These are phyloP conservation scores for Glarea lozoyensis DNA, from an alignment of 495 filamentous ascomycete species.

Conservation along the genomic window DNA sequence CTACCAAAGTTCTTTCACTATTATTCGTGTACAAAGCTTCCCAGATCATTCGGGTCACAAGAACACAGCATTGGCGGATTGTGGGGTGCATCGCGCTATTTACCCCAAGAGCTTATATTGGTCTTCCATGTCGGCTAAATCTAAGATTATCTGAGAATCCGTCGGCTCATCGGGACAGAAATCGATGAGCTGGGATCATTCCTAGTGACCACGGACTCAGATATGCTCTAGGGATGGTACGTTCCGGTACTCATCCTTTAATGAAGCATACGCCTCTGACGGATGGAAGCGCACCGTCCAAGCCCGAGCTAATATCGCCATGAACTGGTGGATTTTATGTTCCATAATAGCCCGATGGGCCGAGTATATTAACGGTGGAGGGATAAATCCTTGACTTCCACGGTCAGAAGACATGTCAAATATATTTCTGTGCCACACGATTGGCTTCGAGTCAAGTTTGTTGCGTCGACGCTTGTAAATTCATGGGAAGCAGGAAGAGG, in stretches of 20 bases:
- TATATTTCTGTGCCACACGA: not conserved
- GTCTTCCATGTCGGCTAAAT: slow-evolving; percentile 2
- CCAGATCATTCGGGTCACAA: too few relatives aligned
- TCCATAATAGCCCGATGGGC: not conserved
- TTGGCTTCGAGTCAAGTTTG: not conserved
- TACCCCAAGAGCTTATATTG: not conserved
- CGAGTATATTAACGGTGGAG: slow-evolving; percentile 3
- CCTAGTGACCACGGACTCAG: not conserved
- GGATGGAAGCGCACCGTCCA: slow-evolving; percentile 1
- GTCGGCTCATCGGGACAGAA: slow-evolving; percentile 2
- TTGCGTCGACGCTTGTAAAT: not conserved
- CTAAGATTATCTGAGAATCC: not conserved
- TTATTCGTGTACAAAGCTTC: too few relatives aligned
- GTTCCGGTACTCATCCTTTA: slow-evolving; percentile 3
- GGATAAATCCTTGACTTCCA: not conserved
- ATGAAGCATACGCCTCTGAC: not conserved
- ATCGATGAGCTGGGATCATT: slow-evolving; percentile 4
- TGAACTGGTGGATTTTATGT: not conserved
- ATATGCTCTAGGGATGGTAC: not conserved
- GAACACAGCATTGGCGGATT: too few relatives aligned
- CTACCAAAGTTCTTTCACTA: too few relatives aligned
- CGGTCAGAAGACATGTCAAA: slow-evolving; percentile 2
- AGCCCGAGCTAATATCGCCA: not conserved
- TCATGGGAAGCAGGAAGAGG: not conserved
- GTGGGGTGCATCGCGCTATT: slow-evolving; percentile 2